A percentile compares a stretch with the other conserved stretches of the same genome.
phyloP scores from a whole-genome alignment of 768 basidiomycete species.

The Cyathus striatus region DNA sequence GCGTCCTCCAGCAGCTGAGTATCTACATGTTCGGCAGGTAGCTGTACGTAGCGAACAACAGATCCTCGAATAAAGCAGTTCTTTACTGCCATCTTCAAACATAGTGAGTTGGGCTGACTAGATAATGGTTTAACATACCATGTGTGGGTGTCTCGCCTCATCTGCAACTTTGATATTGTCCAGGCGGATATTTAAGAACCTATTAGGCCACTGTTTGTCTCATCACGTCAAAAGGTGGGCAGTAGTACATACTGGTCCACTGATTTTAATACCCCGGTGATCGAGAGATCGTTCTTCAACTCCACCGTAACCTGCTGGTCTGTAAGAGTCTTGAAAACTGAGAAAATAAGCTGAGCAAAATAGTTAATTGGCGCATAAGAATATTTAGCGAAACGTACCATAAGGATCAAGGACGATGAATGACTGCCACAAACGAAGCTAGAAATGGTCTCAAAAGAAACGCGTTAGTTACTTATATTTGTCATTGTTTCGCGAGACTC shows the following conservation, averaged over 20 bases:
- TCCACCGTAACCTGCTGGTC: slow-evolving; percentile 97
- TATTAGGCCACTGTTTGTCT: slow-evolving; percentile 19
- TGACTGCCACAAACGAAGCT: no score
- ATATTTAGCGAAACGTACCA: slow-evolving; percentile 2
- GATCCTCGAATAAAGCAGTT: slow-evolving; percentile 99
- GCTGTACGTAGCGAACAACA: slow-evolving; percentile 95
- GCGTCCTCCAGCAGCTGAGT: slow-evolving; percentile 95
- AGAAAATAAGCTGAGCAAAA: slow-evolving; percentile 75
- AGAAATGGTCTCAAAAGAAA: no score
- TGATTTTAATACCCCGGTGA: slow-evolving; percentile 92
- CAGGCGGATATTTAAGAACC: slow-evolving; percentile 93
- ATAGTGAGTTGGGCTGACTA: neutral
- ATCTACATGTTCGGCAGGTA: slow-evolving; percentile 90
- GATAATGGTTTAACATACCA: slow-evolving; percentile 49
- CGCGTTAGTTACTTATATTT: no score
- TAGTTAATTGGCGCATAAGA: neutral
- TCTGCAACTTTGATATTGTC: slow-evolving; percentile 92
- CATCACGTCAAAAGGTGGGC: slow-evolving; percentile 2
- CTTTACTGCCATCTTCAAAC: slow-evolving; percentile 88
- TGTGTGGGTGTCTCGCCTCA: slow-evolving; percentile 92
- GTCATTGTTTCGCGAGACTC: no score
- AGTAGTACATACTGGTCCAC: slow-evolving; percentile 83
- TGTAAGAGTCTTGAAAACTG: slow-evolving; percentile 98
- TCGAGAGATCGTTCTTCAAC: slow-evolving; percentile 97
- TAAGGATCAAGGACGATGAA: slow-evolving; percentile 5